These are phyloP conservation scores for Penicillium frequentans DNA, from an alignment of 2,329 filamentous ascomycete genomes.

Conservation along the genomic window DNA sequence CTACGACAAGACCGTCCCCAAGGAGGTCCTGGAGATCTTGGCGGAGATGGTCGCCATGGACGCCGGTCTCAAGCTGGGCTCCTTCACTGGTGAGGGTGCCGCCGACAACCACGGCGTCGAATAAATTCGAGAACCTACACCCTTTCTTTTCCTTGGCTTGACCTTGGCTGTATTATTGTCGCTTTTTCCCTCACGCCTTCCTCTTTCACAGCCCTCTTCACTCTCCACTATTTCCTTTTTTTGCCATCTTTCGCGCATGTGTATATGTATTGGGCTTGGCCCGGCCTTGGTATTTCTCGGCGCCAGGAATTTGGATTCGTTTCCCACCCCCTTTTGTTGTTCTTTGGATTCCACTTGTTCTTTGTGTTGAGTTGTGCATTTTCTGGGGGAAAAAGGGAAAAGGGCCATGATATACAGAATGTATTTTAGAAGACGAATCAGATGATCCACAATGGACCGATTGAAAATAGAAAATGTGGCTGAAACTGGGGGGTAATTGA, in stretches of 20 bases:
- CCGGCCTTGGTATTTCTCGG: conserved; percentile 36
- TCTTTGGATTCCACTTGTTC: background rate
- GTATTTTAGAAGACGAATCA: conserved; percentile 20
- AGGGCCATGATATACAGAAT: conserved; percentile 8
- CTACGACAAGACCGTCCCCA: conserved; percentile 97
- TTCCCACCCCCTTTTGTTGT: background rate
- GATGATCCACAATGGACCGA: background rate
- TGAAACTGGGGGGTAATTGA: background rate
- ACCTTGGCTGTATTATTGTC: conserved; percentile 15
- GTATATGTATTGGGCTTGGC: conserved; percentile 37
- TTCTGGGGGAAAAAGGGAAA: background rate
- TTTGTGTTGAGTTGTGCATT: background rate
- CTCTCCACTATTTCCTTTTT: conserved; percentile 25
- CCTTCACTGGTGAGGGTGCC: conserved; percentile 36
- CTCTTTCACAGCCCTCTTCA: conserved; percentile 9
- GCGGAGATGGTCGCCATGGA: conserved; percentile 98
- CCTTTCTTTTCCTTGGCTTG: conserved; percentile 4
- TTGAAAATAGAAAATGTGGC: conserved; percentile 3
- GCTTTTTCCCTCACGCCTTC: conserved; percentile 19
- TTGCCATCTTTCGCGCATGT: conserved; percentile 18
- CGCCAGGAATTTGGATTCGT: conserved; percentile 30
- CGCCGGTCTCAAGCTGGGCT: conserved; percentile 64
- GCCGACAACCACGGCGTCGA: conserved; percentile 40
- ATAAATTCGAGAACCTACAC: conserved; percentile 23
- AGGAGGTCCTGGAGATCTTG: conserved; percentile 93